Percentiles rank a stretch among this genome's conserved stretches.
phyloP scores from a whole-genome alignment of 164 flowering plant species.

The Vitis amurensis region DNA sequence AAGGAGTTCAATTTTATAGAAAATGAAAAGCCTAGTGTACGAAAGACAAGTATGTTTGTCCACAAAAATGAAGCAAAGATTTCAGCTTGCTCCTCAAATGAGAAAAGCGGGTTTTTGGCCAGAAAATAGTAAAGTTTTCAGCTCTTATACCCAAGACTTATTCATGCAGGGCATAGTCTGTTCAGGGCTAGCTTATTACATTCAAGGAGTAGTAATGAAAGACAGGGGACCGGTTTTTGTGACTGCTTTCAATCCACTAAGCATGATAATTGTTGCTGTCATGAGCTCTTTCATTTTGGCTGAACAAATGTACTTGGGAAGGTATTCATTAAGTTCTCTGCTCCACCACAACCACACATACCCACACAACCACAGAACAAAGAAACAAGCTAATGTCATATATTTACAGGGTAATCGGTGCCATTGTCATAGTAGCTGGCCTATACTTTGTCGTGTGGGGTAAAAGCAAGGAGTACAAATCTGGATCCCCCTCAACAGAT shows the following conservation, averaged over 20 bases:
- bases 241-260: constrained; percentile 60
- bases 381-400: not conserved
- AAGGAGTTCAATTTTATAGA: no score
- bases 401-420: constrained; percentile 51
- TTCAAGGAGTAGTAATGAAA: constrained; percentile 65
- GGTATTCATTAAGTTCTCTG: constrained; percentile 29
- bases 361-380: not conserved
- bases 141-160: no score
- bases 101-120: not conserved
- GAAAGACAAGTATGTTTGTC: not conserved
- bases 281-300: constrained; percentile 52
- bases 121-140: not conserved
- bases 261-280: constrained; percentile 63
- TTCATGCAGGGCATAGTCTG: constrained; percentile 58
- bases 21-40: no score
- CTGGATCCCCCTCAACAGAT: constrained; percentile 1
- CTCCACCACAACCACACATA: not conserved
- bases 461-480: constrained; percentile 39
- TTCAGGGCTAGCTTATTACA: constrained; percentile 67
- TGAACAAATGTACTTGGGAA: constrained; percentile 54
- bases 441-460: constrained; percentile 72
- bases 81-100: not conserved
- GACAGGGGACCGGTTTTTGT: constrained; percentile 71
- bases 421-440: constrained; percentile 51
- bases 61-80: not conserved